Conservation (phyloP, 2,329 filamentous ascomycete species). For the Fusarium sp. region DNA sequence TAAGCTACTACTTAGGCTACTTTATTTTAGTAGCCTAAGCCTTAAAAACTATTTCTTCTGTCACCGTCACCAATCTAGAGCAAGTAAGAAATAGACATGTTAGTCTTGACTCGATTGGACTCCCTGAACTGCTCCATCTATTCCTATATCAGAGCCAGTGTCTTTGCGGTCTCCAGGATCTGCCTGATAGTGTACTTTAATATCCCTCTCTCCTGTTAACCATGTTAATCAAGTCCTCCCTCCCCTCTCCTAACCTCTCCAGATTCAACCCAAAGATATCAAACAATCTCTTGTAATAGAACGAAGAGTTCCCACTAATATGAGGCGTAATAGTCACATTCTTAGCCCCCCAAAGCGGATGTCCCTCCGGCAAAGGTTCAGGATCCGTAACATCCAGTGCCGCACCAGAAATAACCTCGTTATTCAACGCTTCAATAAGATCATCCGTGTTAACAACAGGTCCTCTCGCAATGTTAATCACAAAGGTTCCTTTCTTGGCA, state of each 20-base stretch:
- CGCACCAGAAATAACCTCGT: slow-evolving; percentile 66
- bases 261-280: slow-evolving; percentile 59
- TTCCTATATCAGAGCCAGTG: no score
- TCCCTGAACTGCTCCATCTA: no score
- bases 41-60: no score
- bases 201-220: slow-evolving; percentile 54
- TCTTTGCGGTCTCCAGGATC: no score
- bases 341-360: slow-evolving; percentile 75
- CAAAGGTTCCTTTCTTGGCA: slow-evolving; percentile 63
- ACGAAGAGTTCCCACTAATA: slow-evolving; percentile 57
- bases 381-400: slow-evolving; percentile 84
- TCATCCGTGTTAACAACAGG: slow-evolving; percentile 63
- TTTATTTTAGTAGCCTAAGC: no score
- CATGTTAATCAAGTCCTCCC: slow-evolving; percentile 54
- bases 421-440: slow-evolving; percentile 70
- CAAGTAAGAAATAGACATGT: no score
- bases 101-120: no score
- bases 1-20: no score
- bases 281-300: slow-evolving; percentile 56
- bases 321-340: slow-evolving; percentile 74
- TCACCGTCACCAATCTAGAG: no score
- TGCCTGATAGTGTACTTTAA: slow-evolving; percentile 22
- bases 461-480: slow-evolving; percentile 79
- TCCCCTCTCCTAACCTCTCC: slow-evolving; percentile 52
- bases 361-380: slow-evolving; percentile 76